Evolutionary conservation across 768 basidiomycete genomes (phyloP).

Genomic region (Gelatoporia subvermispora): DNA sequence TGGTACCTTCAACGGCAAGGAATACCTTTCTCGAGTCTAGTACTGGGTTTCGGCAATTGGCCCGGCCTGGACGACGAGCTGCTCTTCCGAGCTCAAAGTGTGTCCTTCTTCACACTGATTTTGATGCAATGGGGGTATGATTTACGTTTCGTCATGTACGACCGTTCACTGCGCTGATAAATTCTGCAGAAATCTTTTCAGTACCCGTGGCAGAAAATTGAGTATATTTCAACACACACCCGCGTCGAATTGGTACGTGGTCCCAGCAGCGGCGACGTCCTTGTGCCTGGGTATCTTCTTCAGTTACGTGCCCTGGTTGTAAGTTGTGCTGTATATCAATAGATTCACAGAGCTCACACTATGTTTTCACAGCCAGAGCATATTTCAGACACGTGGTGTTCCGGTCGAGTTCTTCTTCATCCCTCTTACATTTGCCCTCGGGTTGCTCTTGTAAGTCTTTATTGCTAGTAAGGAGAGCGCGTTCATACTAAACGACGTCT

Average conservation of each 20-base stretch:
- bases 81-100: constrained; percentile 42
- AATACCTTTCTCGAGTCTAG: constrained; percentile 39
- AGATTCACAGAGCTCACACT: too few relatives aligned
- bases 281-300: constrained; percentile 41
- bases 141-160: too few relatives aligned
- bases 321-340: not conserved
- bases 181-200: constrained; percentile 35
- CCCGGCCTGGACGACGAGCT: constrained; percentile 33
- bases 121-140: constrained; percentile 50
- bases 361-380: constrained; percentile 28
- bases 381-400: constrained; percentile 47
- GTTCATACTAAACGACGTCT: too few relatives aligned
- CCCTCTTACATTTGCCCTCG: constrained; percentile 39
- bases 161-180: not conserved
- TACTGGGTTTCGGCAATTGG: constrained; percentile 38
- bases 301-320: constrained; percentile 36
- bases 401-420: constrained; percentile 44
- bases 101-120: constrained; percentile 52
- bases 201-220: constrained; percentile 46
- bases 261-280: constrained; percentile 41
- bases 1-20: constrained; percentile 42
- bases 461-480: too few relatives aligned
- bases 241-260: constrained; percentile 36
- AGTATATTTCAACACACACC: constrained; percentile 53
- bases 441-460: constrained; percentile 19